phyloP scores from a whole-genome alignment of 208 protist species.

The Histomonas meleagridis region DNA sequence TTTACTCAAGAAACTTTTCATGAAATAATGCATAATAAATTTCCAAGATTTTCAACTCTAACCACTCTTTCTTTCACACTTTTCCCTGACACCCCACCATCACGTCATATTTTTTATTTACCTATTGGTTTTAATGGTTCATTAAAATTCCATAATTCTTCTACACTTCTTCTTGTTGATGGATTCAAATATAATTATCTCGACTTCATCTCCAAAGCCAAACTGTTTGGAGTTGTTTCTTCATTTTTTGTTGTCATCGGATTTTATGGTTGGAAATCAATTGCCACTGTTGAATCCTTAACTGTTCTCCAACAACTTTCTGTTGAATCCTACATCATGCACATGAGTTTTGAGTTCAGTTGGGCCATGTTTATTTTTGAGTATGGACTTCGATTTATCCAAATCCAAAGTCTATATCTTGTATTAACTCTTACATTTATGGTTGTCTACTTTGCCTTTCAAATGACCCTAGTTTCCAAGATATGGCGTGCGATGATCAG shows the following conservation, averaged over 20 bases:
- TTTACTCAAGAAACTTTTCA: no score
- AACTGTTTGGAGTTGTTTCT: background rate
- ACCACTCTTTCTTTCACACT: no score
- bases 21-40: no score
- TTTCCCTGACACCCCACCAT: background rate
- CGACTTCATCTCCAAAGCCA: background rate
- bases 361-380: background rate
- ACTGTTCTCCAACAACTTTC: background rate
- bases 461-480: background rate
- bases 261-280: background rate
- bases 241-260: background rate
- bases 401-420: background rate
- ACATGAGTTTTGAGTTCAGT: constrained; percentile 13
- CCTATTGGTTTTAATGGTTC: background rate
- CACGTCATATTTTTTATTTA: background rate
- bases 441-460: background rate
- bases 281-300: background rate
- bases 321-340: background rate
- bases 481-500: background rate
- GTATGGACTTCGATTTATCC: background rate
- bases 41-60: no score
- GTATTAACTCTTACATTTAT: background rate
- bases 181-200: background rate
- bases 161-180: background rate
- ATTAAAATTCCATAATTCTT: background rate